Evolutionary conservation across 257 asterid genomes (phyloP), one percentile per base, ranked within the genome.

Genomic region (Coffea canephora): DNA sequence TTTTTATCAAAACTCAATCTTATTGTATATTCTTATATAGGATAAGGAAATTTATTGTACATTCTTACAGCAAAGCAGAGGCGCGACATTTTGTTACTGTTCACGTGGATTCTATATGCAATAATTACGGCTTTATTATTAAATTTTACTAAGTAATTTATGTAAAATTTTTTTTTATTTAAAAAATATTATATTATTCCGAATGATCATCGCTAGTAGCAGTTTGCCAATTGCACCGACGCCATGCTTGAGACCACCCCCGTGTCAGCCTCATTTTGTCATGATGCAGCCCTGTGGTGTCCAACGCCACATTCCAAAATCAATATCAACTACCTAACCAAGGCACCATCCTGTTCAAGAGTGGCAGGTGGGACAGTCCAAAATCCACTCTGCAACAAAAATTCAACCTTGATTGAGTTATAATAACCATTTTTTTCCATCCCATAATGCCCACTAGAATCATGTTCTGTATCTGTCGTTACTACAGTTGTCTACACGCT

Each of bases 361-460:
- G 34, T 70, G 85, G 78, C 83, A 81, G 59, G 85, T 87, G 84
- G 90, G 86, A 78, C 86, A 74, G 27, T 50, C 36, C 79, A 64
- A 43, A 69, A 70, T 65, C 77, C 81, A 75, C 48, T 48, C 23
- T 10, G 5, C 27, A 12, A 31, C 9, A 74, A 16, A 61, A 76
- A 52, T 71, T 85, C 74, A 81, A 83, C 80, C 34, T 16, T 61
- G 14, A 83, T 83, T 79, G 73, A 71, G 57, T 34, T 81, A 80
- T 57, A 18, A 78, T 62, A 18, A 69, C 70, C 69, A 36, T 31
- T 23, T 61, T 19, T 82, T 78, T 76, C 54, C 31, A 43, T 79
- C 79, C 77, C 77, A 34, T 50, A 16, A 54, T 19, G 50, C 75
- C 83, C 76, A 76, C 81, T 64, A 0, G 59, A 48, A 64, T 76